Evolutionary conservation across 2,329 filamentous ascomycete genomes (phyloP).

Genomic region (Stagonosporopsis vannaccii): DNA sequence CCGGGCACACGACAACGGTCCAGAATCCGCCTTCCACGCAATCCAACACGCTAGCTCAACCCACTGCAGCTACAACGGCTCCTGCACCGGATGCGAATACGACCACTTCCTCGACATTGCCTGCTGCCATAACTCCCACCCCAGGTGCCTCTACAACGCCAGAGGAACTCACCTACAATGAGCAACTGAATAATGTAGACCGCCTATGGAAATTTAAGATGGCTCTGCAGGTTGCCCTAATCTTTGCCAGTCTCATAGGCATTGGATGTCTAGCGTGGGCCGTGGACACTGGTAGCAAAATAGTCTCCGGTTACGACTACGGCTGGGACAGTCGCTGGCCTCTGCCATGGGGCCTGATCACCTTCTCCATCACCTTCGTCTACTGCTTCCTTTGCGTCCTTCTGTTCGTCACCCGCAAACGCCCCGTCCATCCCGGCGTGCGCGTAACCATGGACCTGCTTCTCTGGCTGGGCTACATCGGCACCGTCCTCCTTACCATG

Average conservation of each 20-base stretch:
- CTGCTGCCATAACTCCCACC: neutral
- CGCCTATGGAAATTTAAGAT: slow-evolving; percentile 45
- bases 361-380: slow-evolving; percentile 39
- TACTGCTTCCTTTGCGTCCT: slow-evolving; percentile 40
- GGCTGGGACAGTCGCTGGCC: slow-evolving; percentile 23
- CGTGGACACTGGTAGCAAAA: slow-evolving; percentile 6
- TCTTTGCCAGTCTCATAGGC: slow-evolving; percentile 41
- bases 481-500: slow-evolving; percentile 37
- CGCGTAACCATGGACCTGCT: slow-evolving; percentile 47
- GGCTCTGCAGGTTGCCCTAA: slow-evolving; percentile 26
- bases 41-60: neutral
- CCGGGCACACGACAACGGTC: slow-evolving; percentile 5
- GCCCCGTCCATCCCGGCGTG: slow-evolving; percentile 43
- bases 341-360: slow-evolving; percentile 37
- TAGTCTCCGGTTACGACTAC: slow-evolving; percentile 13
- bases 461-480: slow-evolving; percentile 45
- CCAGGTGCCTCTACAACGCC: slow-evolving; percentile 2
- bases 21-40: neutral
- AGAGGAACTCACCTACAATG: slow-evolving; percentile 25
- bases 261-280: slow-evolving; percentile 42
- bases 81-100: neutral
- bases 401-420: slow-evolving; percentile 35
- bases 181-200: slow-evolving; percentile 38
- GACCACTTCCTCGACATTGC: neutral
- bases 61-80: neutral